Evolutionary conservation across 371 early-diverging fungal species (phyloP).

Genomic region (Phascolomyces articulosus): DNA sequence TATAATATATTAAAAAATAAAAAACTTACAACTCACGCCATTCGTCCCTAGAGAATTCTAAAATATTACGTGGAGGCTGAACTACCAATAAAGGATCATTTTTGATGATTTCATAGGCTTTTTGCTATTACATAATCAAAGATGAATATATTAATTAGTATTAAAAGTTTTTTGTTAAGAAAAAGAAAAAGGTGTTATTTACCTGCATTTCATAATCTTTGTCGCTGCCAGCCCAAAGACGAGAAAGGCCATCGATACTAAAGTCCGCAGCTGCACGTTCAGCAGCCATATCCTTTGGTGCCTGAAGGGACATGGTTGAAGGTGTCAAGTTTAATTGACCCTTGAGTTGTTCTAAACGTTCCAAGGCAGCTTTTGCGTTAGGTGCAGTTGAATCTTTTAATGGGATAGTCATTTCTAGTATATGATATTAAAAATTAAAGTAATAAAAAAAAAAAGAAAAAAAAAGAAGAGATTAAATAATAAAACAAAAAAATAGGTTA

Average conservation of each 20-base stretch:
- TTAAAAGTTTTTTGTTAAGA: too few species aligned
- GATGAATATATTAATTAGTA: too few species aligned
- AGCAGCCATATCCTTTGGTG: slow-evolving; percentile 52
- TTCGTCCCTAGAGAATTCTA: slow-evolving; percentile 60
- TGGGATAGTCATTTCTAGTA: slow-evolving; percentile 17
- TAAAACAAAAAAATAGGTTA: too few species aligned
- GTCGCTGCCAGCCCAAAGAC: slow-evolving; percentile 51
- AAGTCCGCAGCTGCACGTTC: slow-evolving; percentile 63
- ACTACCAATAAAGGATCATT: slow-evolving; percentile 64
- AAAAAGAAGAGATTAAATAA: too few species aligned
- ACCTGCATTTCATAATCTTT: slow-evolving; percentile 49
- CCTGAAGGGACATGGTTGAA: slow-evolving; percentile 44
- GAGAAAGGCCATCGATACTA: slow-evolving; percentile 52
- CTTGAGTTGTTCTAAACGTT: slow-evolving; percentile 38
- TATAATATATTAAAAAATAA: too few species aligned
- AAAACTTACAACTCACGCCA: slow-evolving; percentile 63
- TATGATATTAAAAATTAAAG: too few species aligned
- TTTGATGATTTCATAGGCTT: slow-evolving; percentile 56
- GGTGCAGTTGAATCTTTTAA: slow-evolving; percentile 29
- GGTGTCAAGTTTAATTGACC: slow-evolving; percentile 35
- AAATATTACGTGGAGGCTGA: slow-evolving; percentile 54
- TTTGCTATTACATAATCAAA: too few species aligned
- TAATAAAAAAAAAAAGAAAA: too few species aligned
- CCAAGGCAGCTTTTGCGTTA: slow-evolving; percentile 34
- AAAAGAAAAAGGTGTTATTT: too few species aligned